Percentiles rank a stretch among this genome's conserved stretches.
Evolutionary conservation across 352 stramenopile genomes (phyloP).

Genomic region (Pythium folliculosum): DNA sequence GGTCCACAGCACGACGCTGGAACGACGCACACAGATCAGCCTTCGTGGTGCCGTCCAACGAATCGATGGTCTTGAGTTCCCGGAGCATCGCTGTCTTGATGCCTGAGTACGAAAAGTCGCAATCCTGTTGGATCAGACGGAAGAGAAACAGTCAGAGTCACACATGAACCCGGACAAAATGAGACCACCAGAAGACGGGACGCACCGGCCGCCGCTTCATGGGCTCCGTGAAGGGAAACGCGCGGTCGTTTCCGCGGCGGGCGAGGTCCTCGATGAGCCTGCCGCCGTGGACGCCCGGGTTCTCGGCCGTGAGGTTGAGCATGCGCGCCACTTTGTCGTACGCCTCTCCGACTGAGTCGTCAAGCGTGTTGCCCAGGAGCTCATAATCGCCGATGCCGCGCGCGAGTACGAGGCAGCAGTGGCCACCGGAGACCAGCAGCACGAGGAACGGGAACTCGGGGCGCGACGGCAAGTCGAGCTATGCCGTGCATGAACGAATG

Average conservation of each 20-base stretch:
- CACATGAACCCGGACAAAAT: not conserved
- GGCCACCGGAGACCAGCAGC: constrained; percentile 97
- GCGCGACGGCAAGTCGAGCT: constrained; percentile 36
- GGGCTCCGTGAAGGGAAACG: constrained; percentile 91
- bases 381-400: constrained; percentile 91
- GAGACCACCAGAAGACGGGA: not conserved
- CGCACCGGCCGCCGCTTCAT: constrained; percentile 82
- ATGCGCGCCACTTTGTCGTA: constrained; percentile 98
- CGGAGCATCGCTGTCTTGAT: constrained; percentile 96
- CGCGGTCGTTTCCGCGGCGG: constrained; percentile 85
- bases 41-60: constrained; percentile 31
- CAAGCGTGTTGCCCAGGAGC: constrained; percentile 95
- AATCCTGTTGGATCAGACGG: constrained; percentile 59
- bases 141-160: not conserved
- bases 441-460: constrained; percentile 96
- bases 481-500: not conserved
- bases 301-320: constrained; percentile 77
- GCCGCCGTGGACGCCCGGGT: constrained; percentile 80
- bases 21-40: constrained; percentile 95
- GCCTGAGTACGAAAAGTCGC: constrained; percentile 98
- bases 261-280: constrained; percentile 95
- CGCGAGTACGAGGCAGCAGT: constrained; percentile 96
- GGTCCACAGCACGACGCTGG: constrained; percentile 70
- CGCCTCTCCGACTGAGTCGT: constrained; percentile 97
- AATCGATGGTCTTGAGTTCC: constrained; percentile 58